Percentiles rank a stretch among this genome's conserved stretches.
Conservation (phyloP, 495 filamentous ascomycete genomes). For the Pseudotulostoma volvatum region DNA sequence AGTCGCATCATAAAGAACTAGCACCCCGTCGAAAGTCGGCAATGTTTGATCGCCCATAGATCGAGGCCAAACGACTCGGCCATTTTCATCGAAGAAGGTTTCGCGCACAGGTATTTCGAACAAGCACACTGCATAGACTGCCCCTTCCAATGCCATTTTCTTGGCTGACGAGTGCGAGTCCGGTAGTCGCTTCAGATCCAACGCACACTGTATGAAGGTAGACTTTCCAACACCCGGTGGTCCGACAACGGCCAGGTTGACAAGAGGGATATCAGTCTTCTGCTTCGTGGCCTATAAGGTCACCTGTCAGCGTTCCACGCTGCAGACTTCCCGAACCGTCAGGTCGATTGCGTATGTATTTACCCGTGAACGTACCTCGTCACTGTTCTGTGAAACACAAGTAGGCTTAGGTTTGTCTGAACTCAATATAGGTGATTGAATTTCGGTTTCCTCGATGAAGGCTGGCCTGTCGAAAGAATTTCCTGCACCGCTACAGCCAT, state of each 20-base stretch:
- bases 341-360: too few species aligned
- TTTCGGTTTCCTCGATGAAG: constrained; percentile 22
- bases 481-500: constrained; percentile 9
- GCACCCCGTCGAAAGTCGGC: constrained; percentile 63
- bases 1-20: constrained; percentile 76
- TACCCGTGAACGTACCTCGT: constrained; percentile 21
- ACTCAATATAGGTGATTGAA: constrained; percentile 4
- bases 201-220: constrained; percentile 66
- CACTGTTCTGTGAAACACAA: constrained; percentile 4
- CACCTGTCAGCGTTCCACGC: too few species aligned
- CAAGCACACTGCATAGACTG: constrained; percentile 60
- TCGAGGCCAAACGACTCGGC: constrained; percentile 60
- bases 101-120: constrained; percentile 48
- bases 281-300: constrained; percentile 14
- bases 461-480: constrained; percentile 12
- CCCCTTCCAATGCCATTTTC: constrained; percentile 61
- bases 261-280: constrained; percentile 26
- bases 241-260: constrained; percentile 80
- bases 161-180: constrained; percentile 43
- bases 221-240: constrained; percentile 72
- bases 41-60: constrained; percentile 45
- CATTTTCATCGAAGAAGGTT: constrained; percentile 33
- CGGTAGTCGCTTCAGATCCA: constrained; percentile 48
- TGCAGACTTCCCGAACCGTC: too few species aligned
- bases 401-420: constrained; percentile 7